Evolutionary conservation across 2,329 filamentous ascomycete species (phyloP).

Genomic region (Aspergillus sp.): DNA sequence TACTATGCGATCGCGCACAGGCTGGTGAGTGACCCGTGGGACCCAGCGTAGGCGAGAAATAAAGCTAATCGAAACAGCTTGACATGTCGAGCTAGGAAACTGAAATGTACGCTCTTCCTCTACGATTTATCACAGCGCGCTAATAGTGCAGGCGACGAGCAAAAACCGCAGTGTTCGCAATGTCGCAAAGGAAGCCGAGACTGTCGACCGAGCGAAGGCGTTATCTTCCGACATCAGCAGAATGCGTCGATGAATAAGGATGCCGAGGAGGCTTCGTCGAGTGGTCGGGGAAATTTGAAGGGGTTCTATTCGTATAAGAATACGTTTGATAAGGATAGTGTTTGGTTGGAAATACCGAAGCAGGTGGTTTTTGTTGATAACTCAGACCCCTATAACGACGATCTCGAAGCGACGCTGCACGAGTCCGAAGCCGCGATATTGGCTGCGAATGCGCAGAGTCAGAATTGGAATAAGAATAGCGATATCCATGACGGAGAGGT

Average conservation of each 20-base stretch:
- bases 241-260: constrained; percentile 61
- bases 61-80: constrained; percentile 28
- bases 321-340: constrained; percentile 53
- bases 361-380: constrained; percentile 59
- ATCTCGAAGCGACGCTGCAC: constrained; percentile 31
- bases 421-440: constrained; percentile 25
- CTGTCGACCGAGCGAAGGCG: constrained; percentile 55
- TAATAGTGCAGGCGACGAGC: constrained; percentile 43
- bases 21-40: constrained; percentile 29
- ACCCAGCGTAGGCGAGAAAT: too few relatives aligned
- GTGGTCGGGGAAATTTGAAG: constrained; percentile 43
- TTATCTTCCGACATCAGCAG: constrained; percentile 62
- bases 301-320: constrained; percentile 62
- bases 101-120: constrained; percentile 46
- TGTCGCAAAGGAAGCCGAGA: constrained; percentile 55
- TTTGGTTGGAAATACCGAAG: constrained; percentile 58
- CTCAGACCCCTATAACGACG: constrained; percentile 55
- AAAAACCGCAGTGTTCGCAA: constrained; percentile 54
- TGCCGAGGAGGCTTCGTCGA: constrained; percentile 30
- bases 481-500: constrained; percentile 32
- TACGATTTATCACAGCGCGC: constrained; percentile 5
- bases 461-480: constrained; percentile 23
- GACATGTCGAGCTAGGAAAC: constrained; percentile 55
- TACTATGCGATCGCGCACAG: constrained; percentile 38
- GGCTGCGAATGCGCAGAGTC: constrained; percentile 21